A percentile compares a stretch with the other conserved stretches of the same genome.
Evolutionary conservation across 495 filamentous ascomycete species (phyloP).

Genomic region (Parathielavia hyrcaniae): DNA sequence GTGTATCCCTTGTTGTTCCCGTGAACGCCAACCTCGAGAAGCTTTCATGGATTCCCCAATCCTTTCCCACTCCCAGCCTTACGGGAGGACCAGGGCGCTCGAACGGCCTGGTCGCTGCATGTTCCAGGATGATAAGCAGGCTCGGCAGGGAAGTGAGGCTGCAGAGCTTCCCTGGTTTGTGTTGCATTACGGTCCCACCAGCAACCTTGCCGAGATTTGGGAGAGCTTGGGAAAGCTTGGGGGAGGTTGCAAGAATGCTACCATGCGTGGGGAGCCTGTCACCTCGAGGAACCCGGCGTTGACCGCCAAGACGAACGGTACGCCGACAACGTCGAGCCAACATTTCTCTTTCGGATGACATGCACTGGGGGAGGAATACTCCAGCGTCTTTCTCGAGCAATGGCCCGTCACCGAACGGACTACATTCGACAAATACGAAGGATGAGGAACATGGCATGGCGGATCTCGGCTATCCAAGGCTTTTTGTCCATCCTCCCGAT

Average conservation of each 20-base stretch:
- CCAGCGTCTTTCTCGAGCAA: background rate
- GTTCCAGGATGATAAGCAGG: background rate
- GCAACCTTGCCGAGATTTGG: slow-evolving; percentile 10
- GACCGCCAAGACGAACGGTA: no score
- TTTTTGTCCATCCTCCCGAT: background rate
- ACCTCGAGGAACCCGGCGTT: no score
- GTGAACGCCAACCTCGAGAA: background rate
- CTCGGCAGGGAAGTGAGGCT: background rate
- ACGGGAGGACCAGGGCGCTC: slow-evolving; percentile 17
- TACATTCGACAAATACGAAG: background rate
- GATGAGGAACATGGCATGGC: background rate
- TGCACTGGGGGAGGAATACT: no score
- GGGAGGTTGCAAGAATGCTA: background rate
- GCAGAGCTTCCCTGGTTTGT: slow-evolving; percentile 4
- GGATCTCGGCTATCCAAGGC: background rate
- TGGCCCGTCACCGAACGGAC: background rate
- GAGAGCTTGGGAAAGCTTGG: background rate
- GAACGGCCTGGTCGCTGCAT: slow-evolving; percentile 4
- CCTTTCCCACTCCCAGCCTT: slow-evolving; percentile 20
- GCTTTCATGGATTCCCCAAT: slow-evolving; percentile 11
- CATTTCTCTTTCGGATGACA: no score
- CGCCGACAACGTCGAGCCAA: no score
- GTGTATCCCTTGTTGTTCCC: background rate
- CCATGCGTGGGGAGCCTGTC: background rate
- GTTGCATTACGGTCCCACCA: slow-evolving; percentile 5